Evolutionary conservation across 176 grass and related monocot species (phyloP).

Genomic region (Rhynchospora tenuis): DNA sequence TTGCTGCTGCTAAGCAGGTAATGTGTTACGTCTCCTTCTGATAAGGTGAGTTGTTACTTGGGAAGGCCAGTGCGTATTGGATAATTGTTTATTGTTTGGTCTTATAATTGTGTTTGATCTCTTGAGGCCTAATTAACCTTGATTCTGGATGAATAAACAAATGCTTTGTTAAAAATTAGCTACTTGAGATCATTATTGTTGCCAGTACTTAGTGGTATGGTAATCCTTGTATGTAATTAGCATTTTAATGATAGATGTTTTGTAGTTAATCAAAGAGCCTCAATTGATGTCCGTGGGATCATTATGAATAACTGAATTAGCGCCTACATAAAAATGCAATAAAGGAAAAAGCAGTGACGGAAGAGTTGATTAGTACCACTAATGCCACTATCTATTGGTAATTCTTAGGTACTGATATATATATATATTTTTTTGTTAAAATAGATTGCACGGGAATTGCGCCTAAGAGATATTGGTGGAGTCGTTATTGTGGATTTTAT

Average conservation of each 20-base stretch:
- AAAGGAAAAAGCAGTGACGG: neutral
- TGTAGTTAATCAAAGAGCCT: neutral
- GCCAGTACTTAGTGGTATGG: neutral
- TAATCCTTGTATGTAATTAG: neutral
- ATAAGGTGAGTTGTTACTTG: neutral
- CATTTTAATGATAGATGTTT: neutral
- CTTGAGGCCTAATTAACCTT: constrained; percentile 1
- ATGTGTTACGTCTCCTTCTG: neutral
- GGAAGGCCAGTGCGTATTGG: neutral
- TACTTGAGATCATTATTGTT: neutral
- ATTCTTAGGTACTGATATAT: neutral
- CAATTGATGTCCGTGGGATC: too few species aligned
- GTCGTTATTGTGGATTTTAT: constrained; percentile 98
- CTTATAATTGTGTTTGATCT: constrained; percentile 4
- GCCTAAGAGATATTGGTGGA: constrained; percentile 91
- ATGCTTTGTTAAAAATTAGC: neutral
- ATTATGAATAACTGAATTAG: neutral
- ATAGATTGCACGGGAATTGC: constrained; percentile 89
- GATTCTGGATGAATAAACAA: neutral
- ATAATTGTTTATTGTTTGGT: neutral
- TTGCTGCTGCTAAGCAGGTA: constrained; percentile 82
- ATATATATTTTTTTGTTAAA: constrained; percentile 30
- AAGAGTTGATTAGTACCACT: neutral
- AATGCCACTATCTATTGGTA: neutral
- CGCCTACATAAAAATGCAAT: neutral